Evolutionary conservation across 495 filamentous ascomycete genomes (phyloP), one percentile per base, ranked within the genome.

Genomic region (Trichoderma orchidacearum): DNA sequence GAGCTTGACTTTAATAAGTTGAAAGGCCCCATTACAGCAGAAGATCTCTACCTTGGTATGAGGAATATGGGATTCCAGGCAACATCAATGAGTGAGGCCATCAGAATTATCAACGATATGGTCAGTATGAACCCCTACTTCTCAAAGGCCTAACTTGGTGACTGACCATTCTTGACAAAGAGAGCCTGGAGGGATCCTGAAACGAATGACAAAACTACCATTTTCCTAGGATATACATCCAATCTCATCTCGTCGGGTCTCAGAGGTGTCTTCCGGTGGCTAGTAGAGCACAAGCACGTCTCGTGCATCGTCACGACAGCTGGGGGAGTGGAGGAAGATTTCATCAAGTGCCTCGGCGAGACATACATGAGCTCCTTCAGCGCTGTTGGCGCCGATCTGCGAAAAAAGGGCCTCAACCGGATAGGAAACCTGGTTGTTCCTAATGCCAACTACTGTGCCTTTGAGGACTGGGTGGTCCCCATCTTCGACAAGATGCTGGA

Each of bases 381-480:
- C 51, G 82, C 86, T 0, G 68, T 77, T 0, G 94, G 93, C 3
- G 82, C 86, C 21, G 78, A 79, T 15, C 78, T 97, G 1, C 85
- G 93, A 15, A 73, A 78, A 18, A 84, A 89, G 63, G 93, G 94
- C 1, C 77, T 96, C 54, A 97, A 99, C 66, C 82, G 94, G 13
- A 97, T 97, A 60, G 94, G 94, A 53, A 97, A 97, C 61, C 76
- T 98, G 1, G 74, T 96, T n/a, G 93, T 98, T 2, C 94, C 93
- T 1, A 98, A 97, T 65, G 85, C 80, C 64, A 98, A 98, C 71
- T 97, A 97, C 71, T 95, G 90, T 70, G 80, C 85, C 5, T 97
- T 98, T 61, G 92, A 98, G 64, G 94, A 98, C 76, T 97, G 93
- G 93, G 72, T 98, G 12, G 75, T 95, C 25, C 93, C 94, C 1